These are phyloP conservation scores for Cytospora mali DNA, from an alignment of 2,329 filamentous ascomycete species.

Conservation along the genomic window DNA sequence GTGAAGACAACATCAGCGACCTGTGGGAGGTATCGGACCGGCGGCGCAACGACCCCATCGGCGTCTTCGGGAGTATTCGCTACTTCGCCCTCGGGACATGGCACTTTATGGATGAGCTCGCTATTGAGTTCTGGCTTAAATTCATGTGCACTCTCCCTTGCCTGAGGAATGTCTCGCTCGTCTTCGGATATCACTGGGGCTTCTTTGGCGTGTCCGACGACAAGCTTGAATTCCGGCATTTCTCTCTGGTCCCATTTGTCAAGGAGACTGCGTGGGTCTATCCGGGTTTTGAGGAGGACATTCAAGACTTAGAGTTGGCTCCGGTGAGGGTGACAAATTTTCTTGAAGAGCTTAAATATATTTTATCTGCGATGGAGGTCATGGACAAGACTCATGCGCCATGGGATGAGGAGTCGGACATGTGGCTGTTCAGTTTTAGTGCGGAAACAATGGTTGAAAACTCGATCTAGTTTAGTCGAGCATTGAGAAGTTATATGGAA, in stretches of 20 bases:
- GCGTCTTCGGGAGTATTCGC: conserved; percentile 11
- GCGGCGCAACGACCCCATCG: conserved; percentile 3
- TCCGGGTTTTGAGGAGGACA: not conserved
- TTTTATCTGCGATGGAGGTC: not conserved
- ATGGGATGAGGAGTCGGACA: not conserved
- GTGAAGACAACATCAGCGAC: conserved; percentile 6
- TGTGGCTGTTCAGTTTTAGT: conserved; percentile 10
- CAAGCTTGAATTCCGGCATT: conserved; percentile 2
- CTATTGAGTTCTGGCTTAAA: conserved; percentile 8
- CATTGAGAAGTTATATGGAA: not conserved
- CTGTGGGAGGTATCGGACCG: not conserved
- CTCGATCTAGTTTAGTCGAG: not conserved
- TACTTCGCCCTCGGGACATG: conserved; percentile 12
- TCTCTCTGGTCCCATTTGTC: conserved; percentile 2
- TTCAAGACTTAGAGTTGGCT: conserved; percentile 1
- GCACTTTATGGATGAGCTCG: conserved; percentile 7
- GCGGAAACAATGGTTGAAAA: not conserved
- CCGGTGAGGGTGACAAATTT: not conserved
- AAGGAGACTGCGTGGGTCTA: not conserved
- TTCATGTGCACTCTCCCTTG: conserved; percentile 11
- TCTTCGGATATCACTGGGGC: conserved; percentile 14
- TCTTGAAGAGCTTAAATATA: not conserved
- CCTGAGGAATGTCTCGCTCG: conserved; percentile 5
- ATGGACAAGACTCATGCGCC: not conserved
- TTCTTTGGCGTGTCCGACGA: not conserved